phyloP scores from a whole-genome alignment of 2,329 filamentous ascomycete genomes.

The Dothiorella sarmentorum region DNA sequence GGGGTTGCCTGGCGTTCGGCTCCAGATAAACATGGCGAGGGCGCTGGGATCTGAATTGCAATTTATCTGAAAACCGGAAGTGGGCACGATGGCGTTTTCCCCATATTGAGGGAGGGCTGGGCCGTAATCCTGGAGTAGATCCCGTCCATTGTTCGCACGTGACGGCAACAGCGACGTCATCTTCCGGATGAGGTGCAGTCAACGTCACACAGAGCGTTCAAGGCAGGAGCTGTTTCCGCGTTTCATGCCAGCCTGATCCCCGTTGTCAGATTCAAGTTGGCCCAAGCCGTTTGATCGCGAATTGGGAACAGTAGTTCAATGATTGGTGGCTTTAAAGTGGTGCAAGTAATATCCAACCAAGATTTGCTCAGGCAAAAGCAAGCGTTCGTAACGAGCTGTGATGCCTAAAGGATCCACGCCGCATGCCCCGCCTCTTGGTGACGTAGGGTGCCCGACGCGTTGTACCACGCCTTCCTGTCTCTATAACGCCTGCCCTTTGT shows the following conservation, averaged over 20 bases:
- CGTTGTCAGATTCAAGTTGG: neutral
- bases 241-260: neutral
- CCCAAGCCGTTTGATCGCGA: neutral
- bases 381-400: neutral
- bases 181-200: neutral
- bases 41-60: neutral
- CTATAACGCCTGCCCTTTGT: neutral
- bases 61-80: neutral
- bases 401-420: neutral
- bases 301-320: neutral
- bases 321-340: neutral
- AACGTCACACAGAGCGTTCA: neutral
- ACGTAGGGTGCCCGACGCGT: neutral
- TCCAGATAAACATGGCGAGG: neutral
- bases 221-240: neutral
- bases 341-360: conserved; percentile 1
- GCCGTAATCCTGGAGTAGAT: neutral
- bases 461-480: neutral
- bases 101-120: neutral
- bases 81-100: neutral
- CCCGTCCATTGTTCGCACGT: neutral
- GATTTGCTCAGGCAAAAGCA: neutral
- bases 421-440: conserved; percentile 1
- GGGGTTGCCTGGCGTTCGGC: no score
- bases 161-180: neutral